Percentiles rank a stretch among this genome's conserved stretches.
Evolutionary conservation across 2,329 filamentous ascomycete genomes (phyloP).

Genomic region (Colletotrichum sp.): DNA sequence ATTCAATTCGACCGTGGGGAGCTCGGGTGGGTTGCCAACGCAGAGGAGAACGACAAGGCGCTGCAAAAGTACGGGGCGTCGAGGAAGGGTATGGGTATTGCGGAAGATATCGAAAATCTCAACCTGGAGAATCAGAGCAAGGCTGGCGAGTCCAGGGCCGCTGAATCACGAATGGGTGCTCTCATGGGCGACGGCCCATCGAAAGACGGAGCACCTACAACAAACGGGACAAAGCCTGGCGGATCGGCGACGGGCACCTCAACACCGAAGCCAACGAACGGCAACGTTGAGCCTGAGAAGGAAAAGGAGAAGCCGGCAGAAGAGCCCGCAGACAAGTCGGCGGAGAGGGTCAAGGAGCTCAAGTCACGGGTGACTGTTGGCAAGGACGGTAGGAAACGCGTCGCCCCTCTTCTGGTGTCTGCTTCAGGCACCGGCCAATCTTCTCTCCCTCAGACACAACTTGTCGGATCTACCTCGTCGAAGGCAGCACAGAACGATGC

Average conservation of each 20-base stretch:
- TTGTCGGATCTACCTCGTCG: conserved; percentile 75
- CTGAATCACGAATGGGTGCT: conserved; percentile 96
- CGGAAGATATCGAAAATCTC: conserved; percentile 90
- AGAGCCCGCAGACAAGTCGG: conserved; percentile 58
- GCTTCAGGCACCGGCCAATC: conserved; percentile 87
- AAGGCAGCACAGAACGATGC: conserved; percentile 70
- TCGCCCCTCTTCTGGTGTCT: conserved; percentile 89
- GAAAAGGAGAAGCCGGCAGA: conserved; percentile 40
- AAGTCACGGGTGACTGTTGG: conserved; percentile 94
- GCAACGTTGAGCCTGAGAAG: conserved; percentile 37
- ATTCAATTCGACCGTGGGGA: conserved; percentile 86
- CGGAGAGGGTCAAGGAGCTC: conserved; percentile 62
- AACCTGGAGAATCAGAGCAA: conserved; percentile 91
- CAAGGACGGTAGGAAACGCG: conserved; percentile 96
- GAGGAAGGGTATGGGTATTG: conserved; percentile 85
- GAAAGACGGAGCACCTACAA: conserved; percentile 51
- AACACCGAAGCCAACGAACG: conserved; percentile 45
- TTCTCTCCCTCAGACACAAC: conserved; percentile 85
- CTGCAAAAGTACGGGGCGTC: conserved; percentile 92
- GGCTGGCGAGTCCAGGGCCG: conserved; percentile 85
- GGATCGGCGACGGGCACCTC: conserved; percentile 33
- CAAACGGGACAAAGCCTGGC: conserved; percentile 55
- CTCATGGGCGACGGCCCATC: conserved; percentile 84
- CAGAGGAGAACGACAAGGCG: conserved; percentile 90
- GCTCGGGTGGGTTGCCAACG: conserved; percentile 83